These are phyloP conservation scores for Leishmania martiniquensis DNA, from an alignment of 208 protist genomes.

Conservation along the genomic window DNA sequence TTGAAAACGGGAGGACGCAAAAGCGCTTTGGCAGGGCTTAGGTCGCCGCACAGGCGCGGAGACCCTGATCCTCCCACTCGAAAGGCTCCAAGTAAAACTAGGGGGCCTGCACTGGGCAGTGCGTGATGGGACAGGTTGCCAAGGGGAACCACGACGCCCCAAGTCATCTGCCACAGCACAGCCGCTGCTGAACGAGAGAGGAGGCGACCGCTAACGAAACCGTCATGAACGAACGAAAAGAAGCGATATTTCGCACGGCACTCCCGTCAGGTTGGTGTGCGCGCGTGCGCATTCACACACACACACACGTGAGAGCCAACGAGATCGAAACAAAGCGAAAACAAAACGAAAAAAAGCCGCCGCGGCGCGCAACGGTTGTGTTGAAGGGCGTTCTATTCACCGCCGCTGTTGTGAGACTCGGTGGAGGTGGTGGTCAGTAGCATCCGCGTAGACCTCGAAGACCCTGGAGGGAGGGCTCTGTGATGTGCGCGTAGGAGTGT, in stretches of 20 bases:
- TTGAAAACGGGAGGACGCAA: neutral
- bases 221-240: neutral
- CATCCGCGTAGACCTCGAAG: neutral
- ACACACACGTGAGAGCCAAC: neutral
- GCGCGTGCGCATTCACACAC: neutral
- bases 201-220: no score
- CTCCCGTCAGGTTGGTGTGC: neutral
- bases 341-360: neutral
- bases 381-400: neutral
- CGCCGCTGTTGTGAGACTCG: no score
- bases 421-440: neutral
- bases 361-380: neutral
- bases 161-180: no score
- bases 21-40: neutral
- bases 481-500: neutral
- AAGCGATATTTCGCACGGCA: neutral
- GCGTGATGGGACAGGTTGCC: no score
- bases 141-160: no score
- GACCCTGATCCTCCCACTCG: neutral
- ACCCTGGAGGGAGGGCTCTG: neutral
- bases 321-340: neutral
- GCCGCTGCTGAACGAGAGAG: no score
- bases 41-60: neutral
- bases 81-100: neutral
- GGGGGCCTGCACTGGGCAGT: neutral